These are phyloP conservation scores for Pseudocercospora ulei DNA, from an alignment of 2,329 filamentous ascomycete species.

Conservation along the genomic window DNA sequence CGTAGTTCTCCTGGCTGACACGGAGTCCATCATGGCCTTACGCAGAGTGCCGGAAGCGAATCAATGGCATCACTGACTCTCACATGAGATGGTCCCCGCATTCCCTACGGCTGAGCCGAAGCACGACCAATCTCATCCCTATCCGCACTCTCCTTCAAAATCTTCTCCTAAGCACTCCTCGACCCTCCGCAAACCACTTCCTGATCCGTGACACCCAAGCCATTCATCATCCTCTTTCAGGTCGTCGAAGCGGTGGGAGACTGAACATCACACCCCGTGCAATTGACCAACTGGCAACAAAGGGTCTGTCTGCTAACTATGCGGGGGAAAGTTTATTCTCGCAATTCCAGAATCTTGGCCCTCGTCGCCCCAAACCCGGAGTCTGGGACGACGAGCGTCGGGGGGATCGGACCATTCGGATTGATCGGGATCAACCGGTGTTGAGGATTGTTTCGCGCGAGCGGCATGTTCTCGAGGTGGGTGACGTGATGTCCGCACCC, in stretches of 20 bases:
- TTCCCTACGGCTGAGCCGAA: slow-evolving; percentile 11
- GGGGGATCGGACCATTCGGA: slow-evolving; percentile 10
- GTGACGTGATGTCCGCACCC: no score
- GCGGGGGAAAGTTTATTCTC: slow-evolving; percentile 51
- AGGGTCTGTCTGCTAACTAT: slow-evolving; percentile 25
- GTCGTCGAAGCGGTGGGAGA: slow-evolving; percentile 52
- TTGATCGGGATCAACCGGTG: slow-evolving; percentile 7
- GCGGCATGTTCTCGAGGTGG: slow-evolving; percentile 8
- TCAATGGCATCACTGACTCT: slow-evolving; percentile 28
- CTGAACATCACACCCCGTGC: slow-evolving; percentile 51
- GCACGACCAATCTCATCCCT: slow-evolving; percentile 10
- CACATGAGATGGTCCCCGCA: slow-evolving; percentile 28
- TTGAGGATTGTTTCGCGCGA: slow-evolving; percentile 1
- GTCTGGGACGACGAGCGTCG: slow-evolving; percentile 4
- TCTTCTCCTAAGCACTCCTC: slow-evolving; percentile 5
- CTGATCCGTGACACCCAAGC: slow-evolving; percentile 5
- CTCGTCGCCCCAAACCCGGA: slow-evolving; percentile 1
- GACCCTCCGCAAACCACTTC: slow-evolving; percentile 6
- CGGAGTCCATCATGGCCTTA: no score
- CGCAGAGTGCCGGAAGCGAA: slow-evolving; percentile 25
- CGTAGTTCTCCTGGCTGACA: no score
- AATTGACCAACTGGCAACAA: slow-evolving; percentile 49
- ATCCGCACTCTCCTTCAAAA: slow-evolving; percentile 1
- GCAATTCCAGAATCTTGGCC: slow-evolving; percentile 48
- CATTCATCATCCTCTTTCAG: slow-evolving; percentile 34